Conservation (phyloP, 129 eudicot species). For the Sambucus nigra region DNA sequence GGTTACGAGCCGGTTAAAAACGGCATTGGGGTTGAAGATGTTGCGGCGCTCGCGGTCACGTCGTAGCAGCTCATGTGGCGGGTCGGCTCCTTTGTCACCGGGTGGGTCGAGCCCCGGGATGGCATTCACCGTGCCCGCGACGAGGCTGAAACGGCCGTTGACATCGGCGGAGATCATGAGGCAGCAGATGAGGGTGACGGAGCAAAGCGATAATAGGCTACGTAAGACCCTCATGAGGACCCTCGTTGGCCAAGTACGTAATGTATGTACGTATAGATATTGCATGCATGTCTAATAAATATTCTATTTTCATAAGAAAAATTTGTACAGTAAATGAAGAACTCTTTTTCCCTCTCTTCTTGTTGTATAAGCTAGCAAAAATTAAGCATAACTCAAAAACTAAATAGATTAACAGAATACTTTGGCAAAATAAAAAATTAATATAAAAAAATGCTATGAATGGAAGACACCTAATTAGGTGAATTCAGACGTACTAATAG, state of each 20-base stretch:
- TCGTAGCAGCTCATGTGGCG: constrained; percentile 37
- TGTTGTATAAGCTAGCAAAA: too few relatives aligned
- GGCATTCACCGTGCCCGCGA: constrained; percentile 27
- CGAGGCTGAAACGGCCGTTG: constrained; percentile 51
- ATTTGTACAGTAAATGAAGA: too few relatives aligned
- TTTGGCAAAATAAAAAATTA: too few relatives aligned
- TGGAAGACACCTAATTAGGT: too few relatives aligned
- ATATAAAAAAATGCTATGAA: too few relatives aligned
- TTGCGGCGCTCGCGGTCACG: constrained; percentile 27
- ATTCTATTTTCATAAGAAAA: too few relatives aligned
- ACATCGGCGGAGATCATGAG: constrained; percentile 91
- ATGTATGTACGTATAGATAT: too few relatives aligned
- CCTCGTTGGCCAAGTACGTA: constrained; percentile 72
- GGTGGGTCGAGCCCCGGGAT: constrained; percentile 29
- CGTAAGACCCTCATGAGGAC: constrained; percentile 89
- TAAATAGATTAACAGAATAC: too few relatives aligned
- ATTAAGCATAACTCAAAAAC: too few relatives aligned
- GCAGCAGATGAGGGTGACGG: constrained; percentile 81
- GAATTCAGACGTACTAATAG: too few relatives aligned
- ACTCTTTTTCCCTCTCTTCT: too few relatives aligned
- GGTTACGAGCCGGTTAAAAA: constrained; percentile 66
- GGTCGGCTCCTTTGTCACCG: constrained; percentile 32
- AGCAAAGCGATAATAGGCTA: constrained; percentile 62
- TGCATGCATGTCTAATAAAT: too few relatives aligned
- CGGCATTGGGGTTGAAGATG: constrained; percentile 75